phyloP scores from a whole-genome alignment of 1,284 basidiomycete genomes.

The Cryptococcus sp. region DNA sequence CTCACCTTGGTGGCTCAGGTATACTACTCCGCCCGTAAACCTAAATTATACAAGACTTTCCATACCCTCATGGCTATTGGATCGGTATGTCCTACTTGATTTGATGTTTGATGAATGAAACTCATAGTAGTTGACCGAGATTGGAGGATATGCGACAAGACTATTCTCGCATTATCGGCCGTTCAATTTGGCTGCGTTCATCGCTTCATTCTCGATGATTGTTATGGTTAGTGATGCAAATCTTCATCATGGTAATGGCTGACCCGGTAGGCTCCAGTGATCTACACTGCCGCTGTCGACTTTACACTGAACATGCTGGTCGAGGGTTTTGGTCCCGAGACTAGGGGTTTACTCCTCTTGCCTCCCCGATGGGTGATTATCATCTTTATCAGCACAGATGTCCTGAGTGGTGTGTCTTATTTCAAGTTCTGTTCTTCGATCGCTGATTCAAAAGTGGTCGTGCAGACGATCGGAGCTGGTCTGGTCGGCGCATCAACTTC shows the following conservation, averaged over 20 bases:
- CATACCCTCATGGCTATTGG: background rate
- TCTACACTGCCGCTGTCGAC: constrained; percentile 1
- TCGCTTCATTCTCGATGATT: background rate
- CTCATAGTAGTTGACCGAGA: background rate
- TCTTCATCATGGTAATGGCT: background rate
- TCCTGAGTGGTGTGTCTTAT: background rate
- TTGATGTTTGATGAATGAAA: too few relatives aligned
- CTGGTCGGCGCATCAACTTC: constrained; percentile 1
- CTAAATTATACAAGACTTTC: background rate
- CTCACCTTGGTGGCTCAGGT: background rate
- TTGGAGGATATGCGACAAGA: background rate
- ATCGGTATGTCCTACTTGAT: background rate
- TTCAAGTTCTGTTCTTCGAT: background rate
- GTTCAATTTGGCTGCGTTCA: background rate
- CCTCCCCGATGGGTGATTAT: background rate
- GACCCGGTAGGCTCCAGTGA: background rate
- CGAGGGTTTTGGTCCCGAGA: background rate
- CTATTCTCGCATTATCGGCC: constrained; percentile 1
- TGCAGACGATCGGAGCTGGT: constrained; percentile 1
- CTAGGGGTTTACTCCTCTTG: background rate
- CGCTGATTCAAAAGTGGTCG: background rate
- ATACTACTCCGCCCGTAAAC: background rate
- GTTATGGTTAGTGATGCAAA: background rate
- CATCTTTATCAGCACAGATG: constrained; percentile 2
- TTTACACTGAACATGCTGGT: constrained; percentile 4